phyloP scores from a whole-genome alignment of 768 basidiomycete genomes.

The Baorangia bicolor region DNA sequence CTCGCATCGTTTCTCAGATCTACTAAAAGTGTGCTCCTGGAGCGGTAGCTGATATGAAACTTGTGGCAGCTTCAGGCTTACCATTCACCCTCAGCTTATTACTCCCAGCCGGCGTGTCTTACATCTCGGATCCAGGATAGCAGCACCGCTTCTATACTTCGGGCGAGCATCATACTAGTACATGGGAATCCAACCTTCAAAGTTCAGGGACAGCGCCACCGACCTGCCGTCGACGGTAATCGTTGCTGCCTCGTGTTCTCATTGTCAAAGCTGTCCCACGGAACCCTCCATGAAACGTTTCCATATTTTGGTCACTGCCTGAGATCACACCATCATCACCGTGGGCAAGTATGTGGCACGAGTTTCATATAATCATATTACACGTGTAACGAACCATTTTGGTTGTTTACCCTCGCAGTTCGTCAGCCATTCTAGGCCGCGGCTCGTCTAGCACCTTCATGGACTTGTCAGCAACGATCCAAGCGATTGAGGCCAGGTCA shows the following conservation, averaged over 20 bases:
- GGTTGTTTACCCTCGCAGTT: constrained; percentile 11
- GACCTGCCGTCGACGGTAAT: constrained; percentile 11
- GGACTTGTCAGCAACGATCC: neutral
- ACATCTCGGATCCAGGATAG: constrained; percentile 17
- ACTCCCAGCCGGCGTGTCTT: neutral
- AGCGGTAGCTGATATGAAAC: neutral
- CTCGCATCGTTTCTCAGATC: neutral
- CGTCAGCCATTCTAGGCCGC: neutral
- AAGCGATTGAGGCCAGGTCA: neutral
- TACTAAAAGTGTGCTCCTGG: neutral
- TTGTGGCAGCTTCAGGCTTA: constrained; percentile 1
- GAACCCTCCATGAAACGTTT: constrained; percentile 9
- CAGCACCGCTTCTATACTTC: constrained; percentile 6
- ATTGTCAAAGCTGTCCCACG: constrained; percentile 20
- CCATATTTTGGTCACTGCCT: constrained; percentile 3
- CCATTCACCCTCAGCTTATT: neutral
- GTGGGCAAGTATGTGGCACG: constrained; percentile 16
- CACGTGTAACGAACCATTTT: constrained; percentile 22
- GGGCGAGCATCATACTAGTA: neutral
- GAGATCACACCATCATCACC: constrained; percentile 13
- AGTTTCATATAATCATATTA: constrained; percentile 15
- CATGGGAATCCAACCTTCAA: constrained; percentile 1
- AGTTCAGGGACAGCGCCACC: constrained; percentile 6
- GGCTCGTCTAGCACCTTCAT: neutral
- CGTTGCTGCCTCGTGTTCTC: constrained; percentile 30